Conservation (phyloP, 176 grass and related monocot genomes). For the Bonia amplexicaulis region DNA sequence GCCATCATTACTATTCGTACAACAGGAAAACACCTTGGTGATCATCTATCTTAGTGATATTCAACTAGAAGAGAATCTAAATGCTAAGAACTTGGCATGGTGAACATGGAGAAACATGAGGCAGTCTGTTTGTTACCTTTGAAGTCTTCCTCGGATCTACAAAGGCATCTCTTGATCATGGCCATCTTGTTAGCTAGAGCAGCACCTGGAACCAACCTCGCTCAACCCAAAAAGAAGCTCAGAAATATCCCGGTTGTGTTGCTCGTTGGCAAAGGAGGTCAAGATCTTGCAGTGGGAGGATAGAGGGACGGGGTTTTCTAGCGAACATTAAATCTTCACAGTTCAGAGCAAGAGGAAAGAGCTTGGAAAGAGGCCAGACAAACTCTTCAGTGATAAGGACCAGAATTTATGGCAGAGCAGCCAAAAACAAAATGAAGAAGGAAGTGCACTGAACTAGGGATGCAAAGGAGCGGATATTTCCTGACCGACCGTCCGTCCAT, state of each 20-base stretch:
- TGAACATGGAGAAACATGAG: neutral
- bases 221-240: neutral
- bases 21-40: neutral
- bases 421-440: neutral
- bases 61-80: neutral
- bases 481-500: too few species aligned
- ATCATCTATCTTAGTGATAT: neutral
- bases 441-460: neutral
- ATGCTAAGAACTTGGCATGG: neutral
- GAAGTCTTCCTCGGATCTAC: conserved; percentile 18
- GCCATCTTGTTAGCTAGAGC: conserved; percentile 12
- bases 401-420: neutral
- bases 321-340: conserved; percentile 15
- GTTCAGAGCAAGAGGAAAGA: neutral
- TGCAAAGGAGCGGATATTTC: too few species aligned
- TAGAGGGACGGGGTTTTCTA: neutral
- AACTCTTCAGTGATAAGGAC: neutral
- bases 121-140: neutral
- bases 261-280: neutral
- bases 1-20: neutral
- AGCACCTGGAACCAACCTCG: neutral
- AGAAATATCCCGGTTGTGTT: neutral
- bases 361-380: conserved; percentile 11
- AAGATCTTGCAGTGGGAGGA: neutral
- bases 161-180: conserved; percentile 28